Base-by-base conservation (phyloP, 805 yeast genomes). In the Ogataea angusta region DNA sequence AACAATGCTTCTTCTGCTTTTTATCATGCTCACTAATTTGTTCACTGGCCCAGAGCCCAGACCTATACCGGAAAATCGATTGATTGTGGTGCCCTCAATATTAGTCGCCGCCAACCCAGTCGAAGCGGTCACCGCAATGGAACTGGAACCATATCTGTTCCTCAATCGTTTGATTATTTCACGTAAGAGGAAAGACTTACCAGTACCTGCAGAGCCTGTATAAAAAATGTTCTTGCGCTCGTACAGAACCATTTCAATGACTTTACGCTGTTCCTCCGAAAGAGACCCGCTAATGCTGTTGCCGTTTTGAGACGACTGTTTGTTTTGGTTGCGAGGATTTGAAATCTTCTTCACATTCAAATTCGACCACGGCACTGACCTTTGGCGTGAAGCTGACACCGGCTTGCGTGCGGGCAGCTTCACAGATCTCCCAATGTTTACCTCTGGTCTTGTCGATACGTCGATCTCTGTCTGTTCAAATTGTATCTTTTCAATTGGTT, bases 81-180 rank as follows among this genome's bases (percentile, higher is more conserved):
- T 95, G 21, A 93, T 69, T 0, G 99, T 93, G 22, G 75, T 76
- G 17, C 99, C 99, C 2, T 95, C 95, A 52, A 93, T 85, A 53
- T 89, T 88, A 30, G 88, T 83, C 0, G 97, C 99, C 0, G 99
- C 99, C 46, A 93, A 67, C 1, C 99, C 99, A 0, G 99, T 93
- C 0, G 96, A 85, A 0, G 99, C 99, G 0, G 98, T 88, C 4
- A 93, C 79, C 0, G 95, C 96, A 3, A 93, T 86, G 0, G 68
- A 62, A 10, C 68, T 67, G 2, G 60, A 55, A 1, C 72, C 68
- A 57, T 76, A 70, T 31, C 71, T 65, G 1, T 52, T 45, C 14
- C 63, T 62, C 36, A 88, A 63, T 19, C 71, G 69, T 14, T 64
- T 56, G 15, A 93, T 88, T 19, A 93, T 66, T 28, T 80, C 78